These are phyloP conservation scores for Physcomitrium patens DNA, from an alignment of 225 moss, liverwort and hornwort genomes.

Conservation along the genomic window DNA sequence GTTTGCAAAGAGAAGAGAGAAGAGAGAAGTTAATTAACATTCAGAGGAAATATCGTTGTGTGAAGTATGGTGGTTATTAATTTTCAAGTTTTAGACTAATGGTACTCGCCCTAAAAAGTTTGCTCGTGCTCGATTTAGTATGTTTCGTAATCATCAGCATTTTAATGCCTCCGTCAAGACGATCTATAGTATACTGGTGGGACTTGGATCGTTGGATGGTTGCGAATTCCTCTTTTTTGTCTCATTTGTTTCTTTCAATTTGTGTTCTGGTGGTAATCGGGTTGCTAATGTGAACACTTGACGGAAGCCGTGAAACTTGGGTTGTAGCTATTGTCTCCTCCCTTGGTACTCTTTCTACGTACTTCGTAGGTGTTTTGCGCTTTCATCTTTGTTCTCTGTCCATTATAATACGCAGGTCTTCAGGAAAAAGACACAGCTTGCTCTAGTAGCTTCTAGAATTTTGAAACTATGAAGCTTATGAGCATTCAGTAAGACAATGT, in stretches of 20 bases:
- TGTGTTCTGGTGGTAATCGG: conserved; percentile 1
- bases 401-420: conserved; percentile 2
- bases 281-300: conserved; percentile 1
- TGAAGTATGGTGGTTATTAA: conserved; percentile 5
- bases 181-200: conserved; percentile 5
- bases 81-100: background rate
- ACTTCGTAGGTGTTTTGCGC: background rate
- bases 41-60: conserved; percentile 4
- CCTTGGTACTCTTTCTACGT: background rate
- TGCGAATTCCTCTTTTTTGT: background rate
- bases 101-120: background rate
- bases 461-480: background rate
- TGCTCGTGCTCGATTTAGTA: background rate
- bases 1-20: background rate
- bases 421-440: background rate
- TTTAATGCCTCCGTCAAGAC: background rate
- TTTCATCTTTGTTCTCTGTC: background rate
- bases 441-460: conserved; percentile 7
- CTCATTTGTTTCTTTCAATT: background rate
- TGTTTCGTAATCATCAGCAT: background rate
- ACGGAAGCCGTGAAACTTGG: background rate
- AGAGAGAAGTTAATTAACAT: background rate
- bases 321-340: background rate
- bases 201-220: conserved; percentile 15
- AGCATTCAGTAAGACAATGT: conserved; percentile 10